Evolutionary conservation across 164 flowering plant genomes (phyloP), one percentile per base, ranked within the genome.

Genomic region (Pachysandra terminalis): DNA sequence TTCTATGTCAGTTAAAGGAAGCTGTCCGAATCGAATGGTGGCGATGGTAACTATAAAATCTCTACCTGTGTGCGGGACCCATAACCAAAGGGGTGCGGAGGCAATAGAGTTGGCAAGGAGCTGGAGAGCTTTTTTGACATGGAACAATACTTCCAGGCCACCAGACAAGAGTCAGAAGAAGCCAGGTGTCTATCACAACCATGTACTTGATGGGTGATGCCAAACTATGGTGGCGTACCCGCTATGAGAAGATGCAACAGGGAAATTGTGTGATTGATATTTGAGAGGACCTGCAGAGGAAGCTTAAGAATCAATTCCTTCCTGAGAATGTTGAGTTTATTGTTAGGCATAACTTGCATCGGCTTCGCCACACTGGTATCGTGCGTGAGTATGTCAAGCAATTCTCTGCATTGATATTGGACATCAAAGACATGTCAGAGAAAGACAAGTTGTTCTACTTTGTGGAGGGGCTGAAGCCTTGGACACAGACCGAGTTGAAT

Each of bases 231-330:
- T 65, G 68, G 68, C 14, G 51, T 10, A 45, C 51, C 15, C 14
- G 10, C 4, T 45, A 45, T 45, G 51, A 45, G 14, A 13, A 65
- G 37, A 24, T 51, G 0, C 17, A 51, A 6, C 25, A 27, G n/a
- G 68, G 68, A 2, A 2, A 5, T 0, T 65, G 57, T 23, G 0
- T 1, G 12, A 12, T 65, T 26, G 21, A 14, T 8, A 51, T 41
- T 7, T 65, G 58, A 58, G 68, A 27, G 3, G 68, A 65, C 9
- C 22, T 65, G n/a, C 52, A 51, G 22, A 19, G 19, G 40, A 40
- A 65, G 3, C 9, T 65, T 4, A 65, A 52, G 68, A 52, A 16
- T 15, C 68, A 52, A 22, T 52, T 65, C 58, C 26, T 22, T 28
- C 48, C 24, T 3, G 60, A 54, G 26, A 55, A 66, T 28, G 68